Evolutionary conservation across 2,329 filamentous ascomycete genomes (phyloP).

Genomic region (Clonostachys chloroleuca): DNA sequence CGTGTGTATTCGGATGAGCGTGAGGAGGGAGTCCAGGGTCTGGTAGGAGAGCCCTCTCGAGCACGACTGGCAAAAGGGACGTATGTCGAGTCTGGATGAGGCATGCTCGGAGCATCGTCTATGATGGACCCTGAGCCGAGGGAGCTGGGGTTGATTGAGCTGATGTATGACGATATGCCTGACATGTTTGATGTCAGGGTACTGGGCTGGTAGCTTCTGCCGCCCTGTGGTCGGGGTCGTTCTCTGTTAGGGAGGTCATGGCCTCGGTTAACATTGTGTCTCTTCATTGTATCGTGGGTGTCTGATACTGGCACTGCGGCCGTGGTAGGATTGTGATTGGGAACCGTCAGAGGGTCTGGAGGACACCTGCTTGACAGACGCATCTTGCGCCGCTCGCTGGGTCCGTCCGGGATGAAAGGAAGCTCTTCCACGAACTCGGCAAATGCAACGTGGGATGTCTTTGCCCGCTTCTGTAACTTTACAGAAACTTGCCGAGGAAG

Average conservation of each 20-base stretch:
- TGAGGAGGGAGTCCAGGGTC: slow-evolving; percentile 54
- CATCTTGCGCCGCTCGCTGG: slow-evolving; percentile 29
- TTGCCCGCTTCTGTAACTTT: slow-evolving; percentile 42
- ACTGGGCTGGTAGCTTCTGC: slow-evolving; percentile 41
- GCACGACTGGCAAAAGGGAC: slow-evolving; percentile 41
- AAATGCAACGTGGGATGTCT: slow-evolving; percentile 16
- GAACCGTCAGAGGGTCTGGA: slow-evolving; percentile 6
- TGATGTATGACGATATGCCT: slow-evolving; percentile 5
- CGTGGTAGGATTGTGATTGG: neutral
- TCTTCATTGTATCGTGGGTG: neutral
- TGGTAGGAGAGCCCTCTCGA: slow-evolving; percentile 38
- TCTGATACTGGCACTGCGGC: neutral
- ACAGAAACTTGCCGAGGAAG: slow-evolving; percentile 21
- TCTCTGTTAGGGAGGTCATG: neutral
- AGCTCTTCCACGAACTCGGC: slow-evolving; percentile 28
- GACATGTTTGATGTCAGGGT: slow-evolving; percentile 33
- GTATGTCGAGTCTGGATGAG: slow-evolving; percentile 61
- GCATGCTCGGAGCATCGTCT: slow-evolving; percentile 54
- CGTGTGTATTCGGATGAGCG: slow-evolving; percentile 58
- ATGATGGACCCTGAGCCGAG: slow-evolving; percentile 32
- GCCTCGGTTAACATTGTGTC: neutral
- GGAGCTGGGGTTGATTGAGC: slow-evolving; percentile 23
- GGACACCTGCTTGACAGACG: slow-evolving; percentile 16
- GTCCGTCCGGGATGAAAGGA: slow-evolving; percentile 46
- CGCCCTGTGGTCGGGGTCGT: slow-evolving; percentile 17